A percentile compares a stretch with the other conserved stretches of the same genome.
phyloP scores from a whole-genome alignment of 805 yeast genomes.

The Grigorovia yakushimaensis region DNA sequence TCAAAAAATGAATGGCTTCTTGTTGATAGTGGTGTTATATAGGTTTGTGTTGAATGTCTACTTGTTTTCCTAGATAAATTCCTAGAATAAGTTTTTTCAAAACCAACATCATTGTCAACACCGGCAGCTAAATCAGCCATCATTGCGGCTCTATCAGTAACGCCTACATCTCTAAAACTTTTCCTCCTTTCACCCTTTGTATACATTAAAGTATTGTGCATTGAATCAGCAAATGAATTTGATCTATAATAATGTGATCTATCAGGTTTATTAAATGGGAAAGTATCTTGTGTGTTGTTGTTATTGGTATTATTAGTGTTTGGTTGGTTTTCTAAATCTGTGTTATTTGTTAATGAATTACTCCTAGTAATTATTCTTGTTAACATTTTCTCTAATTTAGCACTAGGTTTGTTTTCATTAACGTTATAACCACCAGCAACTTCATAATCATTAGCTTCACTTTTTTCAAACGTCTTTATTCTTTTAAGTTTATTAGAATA shows the following conservation, averaged over 20 bases:
- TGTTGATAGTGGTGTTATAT: neutral
- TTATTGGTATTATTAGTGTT: neutral
- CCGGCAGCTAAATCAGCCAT: slow-evolving; percentile 41
- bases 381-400: slow-evolving; percentile 26
- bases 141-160: slow-evolving; percentile 34
- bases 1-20: neutral
- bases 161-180: slow-evolving; percentile 28
- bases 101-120: slow-evolving; percentile 22
- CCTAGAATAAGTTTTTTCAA: neutral
- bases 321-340: slow-evolving; percentile 4
- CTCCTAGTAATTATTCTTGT: slow-evolving; percentile 12
- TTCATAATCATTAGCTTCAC: slow-evolving; percentile 23
- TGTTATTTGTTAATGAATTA: neutral
- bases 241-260: neutral
- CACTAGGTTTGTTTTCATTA: slow-evolving; percentile 28
- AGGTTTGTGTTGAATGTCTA: neutral
- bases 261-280: slow-evolving; percentile 12
- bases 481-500: slow-evolving; percentile 4
- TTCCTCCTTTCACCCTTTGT: neutral
- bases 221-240: neutral
- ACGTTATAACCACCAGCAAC: slow-evolving; percentile 26
- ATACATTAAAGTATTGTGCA: neutral
- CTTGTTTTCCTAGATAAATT: neutral
- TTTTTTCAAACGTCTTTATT: slow-evolving; percentile 12
- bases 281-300: slow-evolving; percentile 20